Evolutionary conservation across 2,329 filamentous ascomycete genomes (phyloP).

Genomic region (Cercospora sp.): DNA sequence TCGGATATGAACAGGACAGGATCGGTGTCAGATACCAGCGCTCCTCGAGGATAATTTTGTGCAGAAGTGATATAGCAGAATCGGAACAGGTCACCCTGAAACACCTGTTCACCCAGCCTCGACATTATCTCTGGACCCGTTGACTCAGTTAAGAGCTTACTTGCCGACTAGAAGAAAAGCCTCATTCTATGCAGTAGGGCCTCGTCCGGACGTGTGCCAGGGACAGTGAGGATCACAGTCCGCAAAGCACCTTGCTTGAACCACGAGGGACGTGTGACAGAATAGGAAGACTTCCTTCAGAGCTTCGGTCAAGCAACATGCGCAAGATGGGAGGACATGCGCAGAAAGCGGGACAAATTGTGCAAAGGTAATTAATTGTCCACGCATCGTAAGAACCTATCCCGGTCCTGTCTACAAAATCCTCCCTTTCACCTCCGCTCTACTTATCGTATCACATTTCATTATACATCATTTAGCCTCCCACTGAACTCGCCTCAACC

Average conservation of each 20-base stretch:
- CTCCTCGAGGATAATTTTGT: constrained; percentile 15
- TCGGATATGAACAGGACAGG: constrained; percentile 15
- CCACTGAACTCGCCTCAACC: background rate
- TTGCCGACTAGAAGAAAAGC: no score
- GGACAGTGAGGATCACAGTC: no score
- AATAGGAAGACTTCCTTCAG: no score
- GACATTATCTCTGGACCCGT: no score
- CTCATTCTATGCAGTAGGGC: no score
- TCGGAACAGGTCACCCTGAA: no score
- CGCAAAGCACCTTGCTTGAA: no score
- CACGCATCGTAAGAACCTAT: background rate
- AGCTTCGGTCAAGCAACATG: no score
- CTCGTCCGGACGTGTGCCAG: no score
- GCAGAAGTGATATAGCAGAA: background rate
- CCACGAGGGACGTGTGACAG: no score
- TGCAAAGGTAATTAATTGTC: background rate
- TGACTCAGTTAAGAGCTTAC: no score
- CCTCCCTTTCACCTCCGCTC: background rate
- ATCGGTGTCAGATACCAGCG: constrained; percentile 13
- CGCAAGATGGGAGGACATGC: background rate
- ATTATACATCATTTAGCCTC: background rate
- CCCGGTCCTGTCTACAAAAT: background rate
- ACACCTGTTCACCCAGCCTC: no score
- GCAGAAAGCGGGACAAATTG: background rate
- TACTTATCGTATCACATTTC: background rate